Evolutionary conservation across 2,329 filamentous ascomycete genomes (phyloP), one percentile per base, ranked within the genome.

Genomic region (Tolypocladium tundrense): DNA sequence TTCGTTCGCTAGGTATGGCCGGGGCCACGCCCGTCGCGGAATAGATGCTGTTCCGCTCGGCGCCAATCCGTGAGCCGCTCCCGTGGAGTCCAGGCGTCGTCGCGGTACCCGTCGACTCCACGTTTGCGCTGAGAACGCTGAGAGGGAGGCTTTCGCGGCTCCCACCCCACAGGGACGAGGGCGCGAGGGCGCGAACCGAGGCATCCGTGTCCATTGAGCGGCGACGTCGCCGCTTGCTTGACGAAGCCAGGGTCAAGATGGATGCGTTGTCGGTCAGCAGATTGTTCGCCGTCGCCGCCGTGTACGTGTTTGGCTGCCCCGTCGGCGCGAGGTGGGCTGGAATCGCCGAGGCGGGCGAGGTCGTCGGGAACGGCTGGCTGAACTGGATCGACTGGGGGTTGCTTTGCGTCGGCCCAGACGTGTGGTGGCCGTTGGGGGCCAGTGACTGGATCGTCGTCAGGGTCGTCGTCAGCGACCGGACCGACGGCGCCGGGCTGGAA

Each of bases 171-270:
- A 93, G 78, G 0, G 88, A 92, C 0, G 87, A 90, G 0, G 90
- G 90, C 1, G 90, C 88, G n/a, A 95, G 76, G 2, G 90, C 90
- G 50, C 90, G 87, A 43, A 94, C 88, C 0, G 88, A 93, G 6
- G 90, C 90, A 69, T 94, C 88, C 0, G 90, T 94, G 70, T 94
- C 90, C 72, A 93, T 85, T 37, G 88, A 92, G 60, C 89, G 83
- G 54, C 90, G 83, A 41, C 90, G 85, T 35, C 86, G 82, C 42
- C 87, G 84, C 73, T 93, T 91, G 62, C 87, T 90, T 0, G 88
- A 92, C 4, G 89, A 93, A 2, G 90, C 90, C 16, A 95, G 79
- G 0, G 90, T 95, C 60, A 95, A 75, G 64, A 95, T 92, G 33
- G 89, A 93, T 27, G 90, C 90, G 68, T 95, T 90, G 70, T 95